A percentile compares a stretch with the other conserved stretches of the same genome.
Evolutionary conservation across 805 yeast species (phyloP).

Genomic region (Lipomyces sp.): DNA sequence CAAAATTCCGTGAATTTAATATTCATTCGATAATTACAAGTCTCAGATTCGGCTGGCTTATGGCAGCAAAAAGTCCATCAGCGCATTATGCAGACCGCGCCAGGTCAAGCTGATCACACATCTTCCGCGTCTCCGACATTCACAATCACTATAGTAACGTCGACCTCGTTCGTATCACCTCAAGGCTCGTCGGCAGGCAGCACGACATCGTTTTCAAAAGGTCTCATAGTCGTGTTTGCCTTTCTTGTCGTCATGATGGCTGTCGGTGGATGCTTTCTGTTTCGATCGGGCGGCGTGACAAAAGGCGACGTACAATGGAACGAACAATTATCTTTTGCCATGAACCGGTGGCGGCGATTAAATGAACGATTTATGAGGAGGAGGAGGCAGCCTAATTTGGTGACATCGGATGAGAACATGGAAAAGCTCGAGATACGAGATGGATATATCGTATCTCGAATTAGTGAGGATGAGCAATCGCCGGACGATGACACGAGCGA

Average conservation of each 20-base stretch:
- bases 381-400: not conserved
- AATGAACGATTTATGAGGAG: slow-evolving; percentile 3
- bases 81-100: not conserved
- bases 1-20: too few species aligned
- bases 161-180: slow-evolving; percentile 6
- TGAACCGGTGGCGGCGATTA: slow-evolving; percentile 2
- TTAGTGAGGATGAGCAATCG: not conserved
- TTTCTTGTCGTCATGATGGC: slow-evolving; percentile 17
- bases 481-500: not conserved
- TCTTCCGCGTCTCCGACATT: not conserved
- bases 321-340: slow-evolving; percentile 19
- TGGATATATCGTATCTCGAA: not conserved
- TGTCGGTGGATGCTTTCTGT: slow-evolving; percentile 20
- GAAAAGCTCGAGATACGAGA: slow-evolving; percentile 6
- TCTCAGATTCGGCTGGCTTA: not conserved
- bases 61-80: not conserved
- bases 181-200: slow-evolving; percentile 1
- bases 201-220: slow-evolving; percentile 12
- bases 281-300: slow-evolving; percentile 7
- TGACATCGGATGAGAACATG: not conserved
- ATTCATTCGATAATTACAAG: not conserved
- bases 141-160: slow-evolving; percentile 2
- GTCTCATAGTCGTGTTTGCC: slow-evolving; percentile 30
- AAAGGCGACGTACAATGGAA: slow-evolving; percentile 19
- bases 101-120: not conserved